Percentiles rank a stretch among this genome's conserved stretches.
These are phyloP conservation scores for Fusarium sp. DNA, from an alignment of 2,329 filamentous ascomycete species.

Conservation along the genomic window DNA sequence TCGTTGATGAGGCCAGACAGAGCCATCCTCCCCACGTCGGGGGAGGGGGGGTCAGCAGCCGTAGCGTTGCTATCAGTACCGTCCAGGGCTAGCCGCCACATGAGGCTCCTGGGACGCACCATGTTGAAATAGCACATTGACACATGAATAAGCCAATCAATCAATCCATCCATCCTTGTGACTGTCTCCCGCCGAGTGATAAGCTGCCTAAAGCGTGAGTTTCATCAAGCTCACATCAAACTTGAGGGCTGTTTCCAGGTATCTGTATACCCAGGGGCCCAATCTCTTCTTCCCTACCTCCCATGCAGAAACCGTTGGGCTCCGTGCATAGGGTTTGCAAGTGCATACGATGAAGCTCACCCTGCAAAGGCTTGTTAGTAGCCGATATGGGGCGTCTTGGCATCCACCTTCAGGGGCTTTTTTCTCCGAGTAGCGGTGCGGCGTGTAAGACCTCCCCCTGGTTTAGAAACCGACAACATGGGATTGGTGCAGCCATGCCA, in stretches of 20 bases:
- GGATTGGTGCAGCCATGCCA: constrained; percentile 22
- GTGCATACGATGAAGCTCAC: constrained; percentile 15
- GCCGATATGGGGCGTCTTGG: constrained; percentile 15
- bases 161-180: constrained; percentile 7
- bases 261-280: neutral
- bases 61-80: neutral
- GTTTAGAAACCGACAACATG: constrained; percentile 21
- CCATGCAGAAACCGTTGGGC: constrained; percentile 11
- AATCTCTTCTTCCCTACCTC: neutral
- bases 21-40: neutral
- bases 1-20: neutral
- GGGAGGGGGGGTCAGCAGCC: neutral
- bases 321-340: constrained; percentile 1
- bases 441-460: constrained; percentile 16
- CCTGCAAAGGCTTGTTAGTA: constrained; percentile 13
- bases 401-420: constrained; percentile 10
- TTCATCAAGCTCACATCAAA: neutral
- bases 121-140: neutral
- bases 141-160: neutral
- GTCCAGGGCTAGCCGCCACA: neutral
- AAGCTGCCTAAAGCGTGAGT: neutral
- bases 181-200: constrained; percentile 7
- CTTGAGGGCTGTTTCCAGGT: neutral
- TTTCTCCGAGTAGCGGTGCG: constrained; percentile 21
- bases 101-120: neutral